Conservation (phyloP, 129 eudicot genomes). For the Silybum marianum region DNA sequence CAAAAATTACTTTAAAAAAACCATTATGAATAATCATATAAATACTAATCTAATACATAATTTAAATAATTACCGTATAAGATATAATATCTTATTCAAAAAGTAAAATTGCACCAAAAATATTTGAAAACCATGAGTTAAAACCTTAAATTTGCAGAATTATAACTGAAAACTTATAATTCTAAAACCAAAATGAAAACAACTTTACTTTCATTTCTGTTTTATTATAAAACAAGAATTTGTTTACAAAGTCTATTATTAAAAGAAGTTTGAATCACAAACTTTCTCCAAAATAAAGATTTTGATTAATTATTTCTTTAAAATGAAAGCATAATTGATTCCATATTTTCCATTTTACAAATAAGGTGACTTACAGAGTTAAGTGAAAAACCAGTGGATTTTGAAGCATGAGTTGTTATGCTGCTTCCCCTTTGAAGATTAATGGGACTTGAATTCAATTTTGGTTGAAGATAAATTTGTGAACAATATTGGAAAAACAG, state of each 20-base stretch:
- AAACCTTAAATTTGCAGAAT: background rate
- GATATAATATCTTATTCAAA: too few species aligned
- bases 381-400: slow-evolving; percentile 26
- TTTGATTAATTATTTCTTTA: too few species aligned
- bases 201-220: background rate
- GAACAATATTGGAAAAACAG: slow-evolving; percentile 15
- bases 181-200: background rate
- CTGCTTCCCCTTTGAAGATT: slow-evolving; percentile 17
- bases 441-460: background rate
- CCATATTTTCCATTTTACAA: background rate
- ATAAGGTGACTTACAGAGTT: slow-evolving; percentile 28
- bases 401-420: slow-evolving; percentile 33
- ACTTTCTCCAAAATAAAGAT: too few species aligned
- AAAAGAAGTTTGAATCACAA: background rate
- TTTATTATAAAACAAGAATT: too few species aligned
- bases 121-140: background rate
- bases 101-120: too few species aligned
- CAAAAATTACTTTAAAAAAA: background rate
- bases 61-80: too few species aligned
- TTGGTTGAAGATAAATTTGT: slow-evolving; percentile 4
- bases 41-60: background rate
- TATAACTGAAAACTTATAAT: background rate
- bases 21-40: background rate
- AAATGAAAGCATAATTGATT: too few species aligned
- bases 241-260: background rate